Evolutionary conservation across 306 rosid species (phyloP), one percentile per base, ranked within the genome.

Genomic region (Adenanthera pavonina): DNA sequence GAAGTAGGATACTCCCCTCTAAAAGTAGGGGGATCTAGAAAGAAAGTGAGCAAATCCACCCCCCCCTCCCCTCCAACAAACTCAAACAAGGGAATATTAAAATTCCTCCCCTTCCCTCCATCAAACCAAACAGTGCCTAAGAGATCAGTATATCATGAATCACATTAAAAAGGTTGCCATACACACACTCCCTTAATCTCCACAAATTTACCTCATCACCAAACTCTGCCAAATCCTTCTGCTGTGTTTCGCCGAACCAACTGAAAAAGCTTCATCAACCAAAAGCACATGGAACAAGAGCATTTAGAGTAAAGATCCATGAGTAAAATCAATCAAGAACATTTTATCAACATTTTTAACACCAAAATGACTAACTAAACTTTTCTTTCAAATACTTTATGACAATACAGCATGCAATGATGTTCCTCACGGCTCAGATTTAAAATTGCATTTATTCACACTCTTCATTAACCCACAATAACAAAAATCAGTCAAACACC

Each of bases 181-280:
- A 16, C 25, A 76, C 36, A 74, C 61, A 52, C 48, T 51, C 67
- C 36, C 33, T 8, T 13, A 52, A 65, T 36, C 40, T 52, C 44
- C 8, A 57, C 44, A 38, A 76, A 36, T 69, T 75, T 84, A 82
- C 97, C 89, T 92, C 90, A 74, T 90, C 94, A 66, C 85, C 78
- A 84, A 86, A 72, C 81, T 72, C 92, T 56, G 68, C 72, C 33
- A 88, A 68, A 54, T 88, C 88, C 82, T 86, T 84, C 76, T 85
- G 89, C 54, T 86, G 85, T 8, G 88, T 85, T 70, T 91, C 91
- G 7, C 88, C 62, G 84, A 92, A 88, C 97, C 92, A 92, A 83
- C 85, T 89, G 86, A 92, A 89, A 83, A 91, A 91, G 83, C 96
- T 91, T 88, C 85, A 86, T 36, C 19, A 56, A 69, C 64, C 10